Evolutionary conservation across 164 flowering plant genomes (phyloP).

Genomic region (Warburgia ugandensis): DNA sequence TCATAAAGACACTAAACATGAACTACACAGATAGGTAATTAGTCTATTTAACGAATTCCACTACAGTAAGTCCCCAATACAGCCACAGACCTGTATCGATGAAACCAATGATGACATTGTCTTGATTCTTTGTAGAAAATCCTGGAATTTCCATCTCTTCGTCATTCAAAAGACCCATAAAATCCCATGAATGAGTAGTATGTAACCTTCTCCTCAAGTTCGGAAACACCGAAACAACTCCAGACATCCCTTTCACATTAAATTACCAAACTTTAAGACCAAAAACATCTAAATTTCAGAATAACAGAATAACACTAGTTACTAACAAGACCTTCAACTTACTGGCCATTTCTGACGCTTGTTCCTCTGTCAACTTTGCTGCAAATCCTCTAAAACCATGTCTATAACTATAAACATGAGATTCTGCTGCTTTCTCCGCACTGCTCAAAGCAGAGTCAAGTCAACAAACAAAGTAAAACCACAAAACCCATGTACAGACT

Average conservation of each 20-base stretch:
- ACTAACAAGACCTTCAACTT: too few relatives aligned
- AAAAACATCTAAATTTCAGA: neutral
- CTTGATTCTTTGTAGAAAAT: constrained; percentile 60
- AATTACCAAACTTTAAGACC: neutral
- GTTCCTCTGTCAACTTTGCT: constrained; percentile 52
- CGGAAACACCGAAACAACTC: constrained; percentile 75
- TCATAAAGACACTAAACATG: too few relatives aligned
- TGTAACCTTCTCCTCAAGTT: constrained; percentile 51
- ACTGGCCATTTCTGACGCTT: constrained; percentile 56
- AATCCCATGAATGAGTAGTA: constrained; percentile 90
- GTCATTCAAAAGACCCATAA: constrained; percentile 62
- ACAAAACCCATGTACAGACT: neutral
- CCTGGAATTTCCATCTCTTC: constrained; percentile 73
- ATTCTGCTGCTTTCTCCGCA: constrained; percentile 44
- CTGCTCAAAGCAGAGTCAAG: constrained; percentile 26
- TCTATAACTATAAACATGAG: constrained; percentile 62
- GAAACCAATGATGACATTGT: constrained; percentile 63
- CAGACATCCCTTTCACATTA: constrained; percentile 51
- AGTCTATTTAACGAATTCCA: too few relatives aligned
- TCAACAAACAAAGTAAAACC: neutral
- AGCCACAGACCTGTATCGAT: constrained; percentile 57
- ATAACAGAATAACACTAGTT: too few relatives aligned
- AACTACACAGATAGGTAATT: too few relatives aligned
- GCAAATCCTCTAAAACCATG: constrained; percentile 82
- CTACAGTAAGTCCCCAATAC: too few relatives aligned